A percentile compares a stretch with the other conserved stretches of the same genome.
Conservation (phyloP, 78 protist genomes). For the Dictyostelium capitatum region DNA sequence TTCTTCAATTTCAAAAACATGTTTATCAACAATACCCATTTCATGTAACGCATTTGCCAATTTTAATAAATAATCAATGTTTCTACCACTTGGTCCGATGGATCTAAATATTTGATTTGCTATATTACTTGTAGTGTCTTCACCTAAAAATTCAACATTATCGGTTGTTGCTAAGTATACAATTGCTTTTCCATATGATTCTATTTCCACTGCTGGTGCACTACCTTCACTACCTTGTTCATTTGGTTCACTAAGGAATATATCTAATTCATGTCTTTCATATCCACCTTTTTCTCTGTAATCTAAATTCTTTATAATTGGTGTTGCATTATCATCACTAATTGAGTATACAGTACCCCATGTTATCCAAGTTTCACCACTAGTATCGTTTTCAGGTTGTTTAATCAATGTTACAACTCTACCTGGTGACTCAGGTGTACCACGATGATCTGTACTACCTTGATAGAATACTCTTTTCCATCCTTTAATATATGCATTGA, state of each 20-base stretch:
- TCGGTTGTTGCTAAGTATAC: conserved; percentile 68
- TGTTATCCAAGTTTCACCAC: conserved; percentile 39
- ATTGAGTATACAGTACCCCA: conserved; percentile 83
- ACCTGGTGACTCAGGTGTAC: conserved; percentile 73
- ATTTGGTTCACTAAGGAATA: neutral
- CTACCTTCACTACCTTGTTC: too few relatives aligned
- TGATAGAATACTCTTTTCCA: conserved; percentile 72
- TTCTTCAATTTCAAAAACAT: conserved; percentile 49
- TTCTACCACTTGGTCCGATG: conserved; percentile 80
- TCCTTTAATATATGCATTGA: conserved; percentile 79
- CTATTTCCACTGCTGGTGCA: neutral
- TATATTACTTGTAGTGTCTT: conserved; percentile 39
- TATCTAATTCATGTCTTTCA: conserved; percentile 61
- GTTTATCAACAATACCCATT: conserved; percentile 70
- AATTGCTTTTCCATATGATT: conserved; percentile 56
- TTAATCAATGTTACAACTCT: conserved; percentile 81
- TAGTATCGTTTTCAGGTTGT: conserved; percentile 47
- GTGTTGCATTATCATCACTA: conserved; percentile 35
- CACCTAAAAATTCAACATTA: conserved; percentile 48
- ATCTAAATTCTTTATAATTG: conserved; percentile 74
- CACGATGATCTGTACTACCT: conserved; percentile 79
- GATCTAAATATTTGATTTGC: conserved; percentile 65
- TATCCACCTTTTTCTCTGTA: conserved; percentile 86
- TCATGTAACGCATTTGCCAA: conserved; percentile 53
- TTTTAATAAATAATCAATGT: conserved; percentile 65